phyloP scores from a whole-genome alignment of 2,329 filamentous ascomycete genomes.

The Drechslerella coelobrocha region DNA sequence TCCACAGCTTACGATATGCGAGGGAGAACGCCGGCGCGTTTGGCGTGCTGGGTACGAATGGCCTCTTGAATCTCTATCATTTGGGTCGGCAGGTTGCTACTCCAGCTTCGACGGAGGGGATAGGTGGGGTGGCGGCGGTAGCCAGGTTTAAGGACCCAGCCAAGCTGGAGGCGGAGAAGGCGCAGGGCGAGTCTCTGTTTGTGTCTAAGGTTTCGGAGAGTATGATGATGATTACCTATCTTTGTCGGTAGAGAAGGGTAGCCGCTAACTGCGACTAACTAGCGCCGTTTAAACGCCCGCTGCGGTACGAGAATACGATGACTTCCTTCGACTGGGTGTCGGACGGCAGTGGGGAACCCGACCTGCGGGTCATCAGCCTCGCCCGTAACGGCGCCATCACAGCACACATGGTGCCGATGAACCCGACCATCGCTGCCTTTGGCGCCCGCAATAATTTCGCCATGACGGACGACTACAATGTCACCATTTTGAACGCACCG shows the following conservation, averaged over 20 bases:
- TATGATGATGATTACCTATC: conserved; percentile 4
- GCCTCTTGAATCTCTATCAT: conserved; percentile 53
- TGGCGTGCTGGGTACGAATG: conserved; percentile 52
- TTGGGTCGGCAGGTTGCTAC: conserved; percentile 43
- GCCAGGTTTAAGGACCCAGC: conserved; percentile 47
- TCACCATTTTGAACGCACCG: conserved; percentile 34
- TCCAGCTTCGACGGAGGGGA: conserved; percentile 41
- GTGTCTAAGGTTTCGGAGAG: conserved; percentile 53
- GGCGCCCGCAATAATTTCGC: conserved; percentile 46
- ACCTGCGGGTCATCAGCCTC: conserved; percentile 45
- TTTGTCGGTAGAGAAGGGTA: not conserved
- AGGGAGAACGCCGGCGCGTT: conserved; percentile 52
- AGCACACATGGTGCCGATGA: conserved; percentile 31
- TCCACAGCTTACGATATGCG: conserved; percentile 53
- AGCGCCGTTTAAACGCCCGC: conserved; percentile 45
- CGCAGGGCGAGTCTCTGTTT: conserved; percentile 47
- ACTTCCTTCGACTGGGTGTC: conserved; percentile 55
- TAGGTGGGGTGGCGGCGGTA: conserved; percentile 43
- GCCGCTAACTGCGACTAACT: not conserved
- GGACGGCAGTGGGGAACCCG: conserved; percentile 32
- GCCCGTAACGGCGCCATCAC: conserved; percentile 51
- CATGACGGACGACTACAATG: conserved; percentile 26
- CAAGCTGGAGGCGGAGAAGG: conserved; percentile 39
- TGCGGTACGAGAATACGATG: conserved; percentile 48
- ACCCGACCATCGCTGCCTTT: conserved; percentile 39